phyloP scores from a whole-genome alignment of 352 stramenopile genomes.

The Phytophthora aleatoria region DNA sequence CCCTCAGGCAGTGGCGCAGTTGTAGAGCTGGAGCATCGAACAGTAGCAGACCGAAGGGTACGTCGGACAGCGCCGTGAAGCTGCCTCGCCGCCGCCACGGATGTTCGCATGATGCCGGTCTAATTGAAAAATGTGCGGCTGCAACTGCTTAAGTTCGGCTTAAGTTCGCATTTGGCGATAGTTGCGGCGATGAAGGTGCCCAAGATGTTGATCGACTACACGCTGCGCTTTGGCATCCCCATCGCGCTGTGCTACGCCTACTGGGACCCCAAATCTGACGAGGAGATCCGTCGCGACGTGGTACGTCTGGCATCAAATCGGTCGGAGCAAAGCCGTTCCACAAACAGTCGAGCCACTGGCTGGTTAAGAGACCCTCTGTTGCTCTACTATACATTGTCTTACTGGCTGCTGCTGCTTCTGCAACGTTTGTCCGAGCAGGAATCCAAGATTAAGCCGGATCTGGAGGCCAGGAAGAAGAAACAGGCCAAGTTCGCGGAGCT shows the following conservation, averaged over 20 bases:
- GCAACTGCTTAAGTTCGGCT: constrained; percentile 4
- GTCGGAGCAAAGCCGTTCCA: background rate
- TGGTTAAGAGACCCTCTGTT: background rate
- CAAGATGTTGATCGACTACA: constrained; percentile 87
- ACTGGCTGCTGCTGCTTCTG: constrained; percentile 4
- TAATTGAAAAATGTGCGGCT: constrained; percentile 18
- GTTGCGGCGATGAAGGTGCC: constrained; percentile 63
- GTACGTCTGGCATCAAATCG: constrained; percentile 46
- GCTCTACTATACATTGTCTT: background rate
- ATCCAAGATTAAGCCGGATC: constrained; percentile 66
- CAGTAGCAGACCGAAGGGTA: background rate
- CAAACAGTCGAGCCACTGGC: background rate
- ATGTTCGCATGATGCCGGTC: constrained; percentile 7
- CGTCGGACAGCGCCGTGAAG: constrained; percentile 23
- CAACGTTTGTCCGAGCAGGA: constrained; percentile 45
- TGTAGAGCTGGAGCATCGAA: constrained; percentile 24
- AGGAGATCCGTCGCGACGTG: constrained; percentile 77
- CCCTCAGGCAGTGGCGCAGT: constrained; percentile 42
- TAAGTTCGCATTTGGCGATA: constrained; percentile 17
- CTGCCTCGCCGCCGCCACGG: constrained; percentile 24
- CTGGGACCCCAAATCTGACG: constrained; percentile 75
- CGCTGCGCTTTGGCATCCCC: constrained; percentile 70
- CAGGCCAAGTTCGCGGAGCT: constrained; percentile 81
- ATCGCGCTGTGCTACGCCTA: constrained; percentile 69
- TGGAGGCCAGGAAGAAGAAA: constrained; percentile 61